Evolutionary conservation across 73 alveolate genomes (phyloP), one percentile per base, ranked within the genome.

Genomic region (Effrenium voratum): DNA sequence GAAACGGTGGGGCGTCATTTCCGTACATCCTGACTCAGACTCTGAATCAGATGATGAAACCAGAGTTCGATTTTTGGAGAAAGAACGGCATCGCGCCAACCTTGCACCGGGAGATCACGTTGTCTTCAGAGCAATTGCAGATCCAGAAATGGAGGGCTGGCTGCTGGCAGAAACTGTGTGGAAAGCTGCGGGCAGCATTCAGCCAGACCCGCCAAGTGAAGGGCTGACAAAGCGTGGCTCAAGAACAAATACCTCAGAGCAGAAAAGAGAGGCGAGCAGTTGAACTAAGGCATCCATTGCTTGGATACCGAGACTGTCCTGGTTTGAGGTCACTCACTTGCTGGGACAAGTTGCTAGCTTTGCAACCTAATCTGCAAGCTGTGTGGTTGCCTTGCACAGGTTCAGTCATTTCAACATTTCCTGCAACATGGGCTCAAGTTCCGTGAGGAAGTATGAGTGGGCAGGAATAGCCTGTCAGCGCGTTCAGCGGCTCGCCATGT

Each of bases 111-210:
- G 95, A 6, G 95, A 87, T 16, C 47, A 5, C 38, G 84, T 87
- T 52, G 63, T 87, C 26, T 87, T 87, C 47, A 46, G 95, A 46
- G 95, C 95, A 24, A 68, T 87, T 52, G 45, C 66, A 63, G 94
- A 85, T 41, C 84, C 44, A 19, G 72, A 87, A 19, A 41, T 87
- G 95, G 49, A 87, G 34, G 95, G 95, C 26, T 87, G 95, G 95
- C 95, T 87, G 45, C 50, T 87, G 84, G 95, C 95, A 6, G 95
- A 87, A 46, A 87, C 95, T 45, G 63, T 87, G 34, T 87, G 95
- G 95, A 87, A 87, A 44, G 95, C 95, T 24, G 84, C 95, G 10
- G n/a, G 32, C 46, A 32, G 83, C 63, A 52, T 72, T 32, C 36
- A 80, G 46, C 32, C 44, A 79, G 79, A 40, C 15, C 40, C 40